Percentiles rank a stretch among this genome's conserved stretches.
Evolutionary conservation across 208 protist species (phyloP).

Genomic region (Trypanosoma congolense): DNA sequence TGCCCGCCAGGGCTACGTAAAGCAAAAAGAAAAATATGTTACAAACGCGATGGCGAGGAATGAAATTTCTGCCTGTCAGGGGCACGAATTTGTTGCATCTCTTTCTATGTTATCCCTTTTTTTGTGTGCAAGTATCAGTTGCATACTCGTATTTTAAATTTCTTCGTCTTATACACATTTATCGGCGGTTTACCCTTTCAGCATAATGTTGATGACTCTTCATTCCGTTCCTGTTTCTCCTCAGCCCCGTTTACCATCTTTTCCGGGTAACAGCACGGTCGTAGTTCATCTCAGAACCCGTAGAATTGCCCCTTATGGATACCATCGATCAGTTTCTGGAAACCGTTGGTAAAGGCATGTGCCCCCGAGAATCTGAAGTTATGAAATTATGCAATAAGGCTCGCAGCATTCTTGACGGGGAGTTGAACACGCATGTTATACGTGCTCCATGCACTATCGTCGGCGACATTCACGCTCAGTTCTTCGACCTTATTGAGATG

Average conservation of each 20-base stretch:
- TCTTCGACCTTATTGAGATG: constrained; percentile 96
- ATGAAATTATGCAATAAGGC: constrained; percentile 85
- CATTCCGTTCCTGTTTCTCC: no score
- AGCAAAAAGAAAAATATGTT: no score
- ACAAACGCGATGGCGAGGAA: no score
- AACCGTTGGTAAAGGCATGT: constrained; percentile 93
- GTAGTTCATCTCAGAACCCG: constrained; percentile 8
- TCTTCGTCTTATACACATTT: no score
- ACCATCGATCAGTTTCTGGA: constrained; percentile 96
- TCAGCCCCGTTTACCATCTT: constrained; percentile 2
- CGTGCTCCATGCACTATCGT: constrained; percentile 90
- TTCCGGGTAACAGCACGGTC: neutral
- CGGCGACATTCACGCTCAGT: constrained; percentile 94
- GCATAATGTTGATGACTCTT: no score
- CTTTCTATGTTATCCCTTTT: no score
- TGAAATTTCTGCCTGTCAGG: no score
- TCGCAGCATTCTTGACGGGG: constrained; percentile 76
- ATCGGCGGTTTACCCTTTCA: no score
- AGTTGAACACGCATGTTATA: constrained; percentile 91
- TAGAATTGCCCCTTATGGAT: constrained; percentile 34
- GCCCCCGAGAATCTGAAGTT: constrained; percentile 90
- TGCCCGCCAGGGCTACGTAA: no score
- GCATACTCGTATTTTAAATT: no score
- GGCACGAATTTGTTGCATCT: no score
- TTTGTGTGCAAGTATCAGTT: no score